Conservation (phyloP, 768 basidiomycete species). For the Crucibulum laeve region DNA sequence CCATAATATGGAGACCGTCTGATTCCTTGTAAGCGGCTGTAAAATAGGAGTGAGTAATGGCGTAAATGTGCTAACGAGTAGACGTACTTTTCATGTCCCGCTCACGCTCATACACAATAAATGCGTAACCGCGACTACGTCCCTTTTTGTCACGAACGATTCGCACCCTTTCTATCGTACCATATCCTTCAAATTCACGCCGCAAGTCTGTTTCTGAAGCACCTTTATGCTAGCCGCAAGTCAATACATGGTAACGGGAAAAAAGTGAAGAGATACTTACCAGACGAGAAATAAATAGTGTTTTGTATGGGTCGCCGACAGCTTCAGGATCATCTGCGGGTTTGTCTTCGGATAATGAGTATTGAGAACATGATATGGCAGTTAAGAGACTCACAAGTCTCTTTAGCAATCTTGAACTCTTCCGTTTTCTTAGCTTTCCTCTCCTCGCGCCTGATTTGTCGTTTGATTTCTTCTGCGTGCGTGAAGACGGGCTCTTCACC, state of each 20-base stretch:
- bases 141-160: constrained; percentile 90
- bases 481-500: constrained; percentile 81
- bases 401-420: constrained; percentile 76
- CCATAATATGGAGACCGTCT: constrained; percentile 93
- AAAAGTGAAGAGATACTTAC: constrained; percentile 31
- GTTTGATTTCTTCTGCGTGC: constrained; percentile 77
- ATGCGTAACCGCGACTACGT: constrained; percentile 89
- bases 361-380: constrained; percentile 7
- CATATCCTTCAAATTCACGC: constrained; percentile 93
- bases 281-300: constrained; percentile 91
- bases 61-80: constrained; percentile 8
- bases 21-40: constrained; percentile 97
- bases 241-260: constrained; percentile 10
- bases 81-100: constrained; percentile 96
- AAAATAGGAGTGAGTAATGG: constrained; percentile 10
- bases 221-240: constrained; percentile 67
- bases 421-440: constrained; percentile 73
- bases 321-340: constrained; percentile 90
- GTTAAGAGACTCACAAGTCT: constrained; percentile 65
- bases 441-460: constrained; percentile 74
- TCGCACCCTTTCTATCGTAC: constrained; percentile 89
- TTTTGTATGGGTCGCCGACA: constrained; percentile 96
- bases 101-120: constrained; percentile 96
- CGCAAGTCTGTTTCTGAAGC: constrained; percentile 90
- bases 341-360: constrained; percentile 58